Evolutionary conservation across 1,284 basidiomycete genomes (phyloP).

Genomic region (Schizopora paradoxa): DNA sequence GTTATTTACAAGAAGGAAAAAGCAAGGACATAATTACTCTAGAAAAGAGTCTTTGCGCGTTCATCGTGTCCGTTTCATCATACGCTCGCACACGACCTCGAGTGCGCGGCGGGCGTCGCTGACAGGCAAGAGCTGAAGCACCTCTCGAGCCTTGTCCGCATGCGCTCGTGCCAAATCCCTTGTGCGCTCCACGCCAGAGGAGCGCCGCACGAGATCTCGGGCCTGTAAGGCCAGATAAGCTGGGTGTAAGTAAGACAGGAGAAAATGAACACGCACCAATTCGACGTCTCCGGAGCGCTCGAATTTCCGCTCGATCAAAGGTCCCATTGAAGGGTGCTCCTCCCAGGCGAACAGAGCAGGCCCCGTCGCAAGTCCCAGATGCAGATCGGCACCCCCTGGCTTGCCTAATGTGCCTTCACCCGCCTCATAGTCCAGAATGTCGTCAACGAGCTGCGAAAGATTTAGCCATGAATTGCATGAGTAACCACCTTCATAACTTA

Average conservation of each 20-base stretch:
- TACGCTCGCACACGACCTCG: conserved; percentile 56
- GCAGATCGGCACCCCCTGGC: conserved; percentile 82
- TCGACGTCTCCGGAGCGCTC: conserved; percentile 81
- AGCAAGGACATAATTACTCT: too few species aligned
- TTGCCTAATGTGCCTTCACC: conserved; percentile 70
- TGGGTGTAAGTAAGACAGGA: conserved; percentile 10
- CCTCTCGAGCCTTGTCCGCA: conserved; percentile 71
- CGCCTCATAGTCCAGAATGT: conserved; percentile 84
- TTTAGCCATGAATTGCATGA: background rate
- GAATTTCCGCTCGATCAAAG: conserved; percentile 85
- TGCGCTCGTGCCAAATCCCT: conserved; percentile 74
- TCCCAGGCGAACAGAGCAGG: conserved; percentile 95
- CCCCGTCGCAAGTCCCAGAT: conserved; percentile 85
- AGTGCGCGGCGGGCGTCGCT: conserved; percentile 77
- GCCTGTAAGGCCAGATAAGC: conserved; percentile 44
- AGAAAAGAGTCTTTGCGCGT: too few species aligned
- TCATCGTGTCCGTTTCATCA: conserved; percentile 53
- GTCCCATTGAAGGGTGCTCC: conserved; percentile 77
- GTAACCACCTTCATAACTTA: conserved; percentile 32
- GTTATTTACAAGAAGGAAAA: too few species aligned
- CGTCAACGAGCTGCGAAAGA: conserved; percentile 77
- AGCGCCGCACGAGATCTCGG: conserved; percentile 64
- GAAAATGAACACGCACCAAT: conserved; percentile 42
- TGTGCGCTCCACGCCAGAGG: conserved; percentile 78
- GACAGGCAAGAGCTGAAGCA: conserved; percentile 71